Percentiles rank a stretch among this genome's conserved stretches.
Conservation (phyloP, 1,139 yeast genomes). For the Pichia sp. region DNA sequence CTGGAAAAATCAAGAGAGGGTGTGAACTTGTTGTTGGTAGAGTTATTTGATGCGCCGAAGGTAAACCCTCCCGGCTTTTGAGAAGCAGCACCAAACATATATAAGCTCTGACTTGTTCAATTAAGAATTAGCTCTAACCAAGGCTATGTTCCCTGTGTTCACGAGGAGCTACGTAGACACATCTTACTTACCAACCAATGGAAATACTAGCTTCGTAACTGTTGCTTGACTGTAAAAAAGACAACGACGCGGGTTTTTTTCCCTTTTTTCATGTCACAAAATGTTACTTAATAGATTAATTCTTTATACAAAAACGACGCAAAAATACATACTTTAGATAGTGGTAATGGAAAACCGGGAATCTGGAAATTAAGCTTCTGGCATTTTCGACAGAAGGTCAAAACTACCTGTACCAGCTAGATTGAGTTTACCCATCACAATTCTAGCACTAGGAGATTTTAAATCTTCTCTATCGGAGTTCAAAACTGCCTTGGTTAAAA, state of each 20-base stretch:
- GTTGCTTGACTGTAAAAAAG: background rate
- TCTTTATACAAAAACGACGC: background rate
- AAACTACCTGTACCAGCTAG: slow-evolving; percentile 96
- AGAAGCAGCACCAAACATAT: slow-evolving; percentile 19
- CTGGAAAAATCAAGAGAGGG: slow-evolving; percentile 11
- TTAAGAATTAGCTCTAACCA: background rate
- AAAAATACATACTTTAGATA: slow-evolving; percentile 5
- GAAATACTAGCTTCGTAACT: background rate
- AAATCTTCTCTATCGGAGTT: slow-evolving; percentile 86
- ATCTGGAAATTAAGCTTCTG: slow-evolving; percentile 25
- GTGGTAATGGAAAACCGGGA: background rate
- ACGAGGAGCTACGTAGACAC: background rate
- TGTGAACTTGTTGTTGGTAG: slow-evolving; percentile 5
- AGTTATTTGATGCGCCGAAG: slow-evolving; percentile 12
- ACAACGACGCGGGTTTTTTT: slow-evolving; percentile 8
- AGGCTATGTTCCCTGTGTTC: background rate
- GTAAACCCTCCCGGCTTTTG: slow-evolving; percentile 18
- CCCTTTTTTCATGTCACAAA: background rate
- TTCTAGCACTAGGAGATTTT: slow-evolving; percentile 91
- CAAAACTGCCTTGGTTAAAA: slow-evolving; percentile 92
- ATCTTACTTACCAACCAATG: background rate
- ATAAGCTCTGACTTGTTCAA: background rate
- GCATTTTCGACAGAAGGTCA: slow-evolving; percentile 74
- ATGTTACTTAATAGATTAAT: background rate
- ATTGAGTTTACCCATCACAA: slow-evolving; percentile 87